Base-by-base conservation (phyloP, 805 yeast genomes). In the Pichia eremophila region DNA sequence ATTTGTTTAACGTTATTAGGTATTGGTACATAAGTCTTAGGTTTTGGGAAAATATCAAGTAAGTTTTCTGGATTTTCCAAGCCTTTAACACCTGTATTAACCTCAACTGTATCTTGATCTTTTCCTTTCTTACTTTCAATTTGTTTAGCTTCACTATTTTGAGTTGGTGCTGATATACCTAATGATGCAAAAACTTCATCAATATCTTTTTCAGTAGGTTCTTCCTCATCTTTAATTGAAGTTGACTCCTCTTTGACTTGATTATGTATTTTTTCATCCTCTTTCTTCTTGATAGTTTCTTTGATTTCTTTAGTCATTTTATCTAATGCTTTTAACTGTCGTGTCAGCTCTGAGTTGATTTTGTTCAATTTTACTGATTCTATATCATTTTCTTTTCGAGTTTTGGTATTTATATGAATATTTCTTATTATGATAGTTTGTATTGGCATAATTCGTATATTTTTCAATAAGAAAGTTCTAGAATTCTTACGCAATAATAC, bases 1-100 rank as follows among this genome's bases (percentile, higher is more conserved):
- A 64, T 62, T 4, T 63, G 65, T 12, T 59, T 45, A 11, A 77
- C 61, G 0, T 62, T 44, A 1, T 48, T 44, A 0, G 82, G 80
- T 5, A 77, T 47, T 2, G 58, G 38, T 4, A 51, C 47, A 42
- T 55, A 54, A 1, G 65, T 57, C 34, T 52, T 52, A 2, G 58
- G 57, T 11, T 46, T 28, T 4, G 68, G 67, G 38, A 64, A 62
- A 4, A 63, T 45, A 10, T 17, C 27, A 28, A 41, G 35, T 11
- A 48, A n/a, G 8, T 35, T 37, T 25, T 35, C 36, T 11, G 4
- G 17, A 12, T 11, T 10, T 29, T 31, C 19, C 14, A 18, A 25
- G 14, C 14, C 25, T 22, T 22, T 22, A 22, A 22, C 25, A 22
- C 25, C 6, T 22, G 6, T 22, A 5, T 22, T 5, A 22, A 22